These are phyloP conservation scores for Galerina sulciceps DNA, from an alignment of 768 basidiomycete genomes.

Conservation along the genomic window DNA sequence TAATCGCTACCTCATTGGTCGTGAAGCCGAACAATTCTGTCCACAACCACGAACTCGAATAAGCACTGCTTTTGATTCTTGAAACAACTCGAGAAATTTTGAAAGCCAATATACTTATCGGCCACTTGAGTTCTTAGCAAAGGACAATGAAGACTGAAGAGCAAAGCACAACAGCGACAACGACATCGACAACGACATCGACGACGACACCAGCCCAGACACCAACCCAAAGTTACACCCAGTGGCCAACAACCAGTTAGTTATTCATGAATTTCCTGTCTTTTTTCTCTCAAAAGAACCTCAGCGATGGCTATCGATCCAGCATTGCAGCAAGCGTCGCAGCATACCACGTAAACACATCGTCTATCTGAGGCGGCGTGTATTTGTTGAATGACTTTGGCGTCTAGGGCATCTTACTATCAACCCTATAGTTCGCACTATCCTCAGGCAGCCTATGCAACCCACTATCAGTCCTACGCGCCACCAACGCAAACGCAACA, in stretches of 20 bases:
- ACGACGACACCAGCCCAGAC: slow-evolving; percentile 15
- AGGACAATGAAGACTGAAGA: slow-evolving; percentile 17
- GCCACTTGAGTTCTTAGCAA: too few species aligned
- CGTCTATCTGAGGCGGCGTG: slow-evolving; percentile 20
- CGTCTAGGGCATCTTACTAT: slow-evolving; percentile 51
- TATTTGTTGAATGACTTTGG: slow-evolving; percentile 19
- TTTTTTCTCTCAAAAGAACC: slow-evolving; percentile 1
- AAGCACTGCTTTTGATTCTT: too few species aligned
- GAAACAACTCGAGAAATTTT: too few species aligned
- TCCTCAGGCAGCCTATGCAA: slow-evolving; percentile 45
- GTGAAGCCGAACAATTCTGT: too few species aligned
- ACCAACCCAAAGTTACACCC: slow-evolving; percentile 31
- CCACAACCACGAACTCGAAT: too few species aligned
- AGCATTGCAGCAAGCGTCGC: slow-evolving; percentile 60
- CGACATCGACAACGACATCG: slow-evolving; percentile 8
- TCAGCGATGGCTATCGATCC: slow-evolving; percentile 71
- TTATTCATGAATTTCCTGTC: slow-evolving; percentile 1
- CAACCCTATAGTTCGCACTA: slow-evolving; percentile 48
- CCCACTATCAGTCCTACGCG: slow-evolving; percentile 50
- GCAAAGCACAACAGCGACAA: slow-evolving; percentile 5
- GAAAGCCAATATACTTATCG: too few species aligned
- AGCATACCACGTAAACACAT: slow-evolving; percentile 44
- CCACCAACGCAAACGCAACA: slow-evolving; percentile 33
- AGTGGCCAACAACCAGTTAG: slow-evolving; percentile 37
- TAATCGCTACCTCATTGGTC: too few species aligned